phyloP scores from a whole-genome alignment of 2,329 filamentous ascomycete species.

The Pseudogymnoascus sp. region DNA sequence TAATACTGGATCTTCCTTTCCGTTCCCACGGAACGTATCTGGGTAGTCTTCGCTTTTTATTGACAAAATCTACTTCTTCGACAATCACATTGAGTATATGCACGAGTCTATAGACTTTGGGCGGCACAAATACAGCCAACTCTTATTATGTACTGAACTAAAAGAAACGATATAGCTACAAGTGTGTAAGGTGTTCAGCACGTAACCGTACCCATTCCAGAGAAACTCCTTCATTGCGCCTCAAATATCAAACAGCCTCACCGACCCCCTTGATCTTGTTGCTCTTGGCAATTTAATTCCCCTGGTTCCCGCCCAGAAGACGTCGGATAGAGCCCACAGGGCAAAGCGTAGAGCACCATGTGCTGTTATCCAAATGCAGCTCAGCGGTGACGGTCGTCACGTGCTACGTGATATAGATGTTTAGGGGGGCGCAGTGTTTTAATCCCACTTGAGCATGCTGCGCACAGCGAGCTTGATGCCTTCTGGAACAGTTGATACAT shows the following conservation, averaged over 20 bases:
- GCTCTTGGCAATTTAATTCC: neutral
- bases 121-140: neutral
- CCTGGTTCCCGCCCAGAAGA: neutral
- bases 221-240: neutral
- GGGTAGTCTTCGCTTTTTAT: too few species aligned
- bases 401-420: neutral
- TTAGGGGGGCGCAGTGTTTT: neutral
- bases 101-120: too few species aligned
- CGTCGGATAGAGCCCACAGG: neutral
- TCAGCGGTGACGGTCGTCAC: neutral
- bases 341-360: neutral
- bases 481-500: conserved; percentile 24
- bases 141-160: neutral
- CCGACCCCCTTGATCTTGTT: neutral
- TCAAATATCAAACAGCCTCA: neutral
- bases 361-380: neutral
- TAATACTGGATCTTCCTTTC: too few species aligned
- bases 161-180: neutral
- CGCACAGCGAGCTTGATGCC: neutral
- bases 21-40: too few species aligned
- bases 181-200: neutral
- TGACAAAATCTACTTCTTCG: too few species aligned
- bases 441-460: neutral
- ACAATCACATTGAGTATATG: too few species aligned
- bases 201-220: neutral